Evolutionary conservation across 305 asterid species (phyloP), one percentile per base, ranked within the genome.

Genomic region (Euphrasia arctica): DNA sequence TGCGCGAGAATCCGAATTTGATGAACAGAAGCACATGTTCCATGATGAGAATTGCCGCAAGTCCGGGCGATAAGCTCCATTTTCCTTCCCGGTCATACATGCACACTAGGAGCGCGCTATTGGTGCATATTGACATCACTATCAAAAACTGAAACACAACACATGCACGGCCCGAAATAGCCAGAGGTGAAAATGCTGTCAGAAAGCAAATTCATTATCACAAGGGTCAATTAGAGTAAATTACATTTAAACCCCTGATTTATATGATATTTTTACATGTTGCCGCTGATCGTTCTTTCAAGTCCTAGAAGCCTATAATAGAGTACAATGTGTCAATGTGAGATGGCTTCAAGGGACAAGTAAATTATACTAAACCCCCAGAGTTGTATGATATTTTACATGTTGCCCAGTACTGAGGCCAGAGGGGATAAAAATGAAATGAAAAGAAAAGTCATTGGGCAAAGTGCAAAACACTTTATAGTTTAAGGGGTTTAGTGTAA

Each of bases 51-150:
- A 92, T 92, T 3, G 91, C 97, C 15, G 87, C 94, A 52, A 92
- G 95, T 18, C 96, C 97, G 0, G 98, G 96, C 0, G 98, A 89
- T 50, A 92, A 60, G 42, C 69, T 86, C 97, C 98, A 92, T 31
- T 69, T 71, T 28, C 98, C 96, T 66, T 87, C 93, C 6, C 73
- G 85, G 63, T 92, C 98, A 52, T 87, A 89, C 68, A 92, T 70
- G 78, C 98, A 85, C 47, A 80, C 95, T 5, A 92, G 81, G 72
- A 92, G 95, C 1, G 79, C 85, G 47, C 93, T 83, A 68, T 92
- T 92, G 9, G 97, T 87, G 69, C 97, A 92, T 55, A 92, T 92
- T 25, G 97, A 90, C 88, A 83, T 72, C 79, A 89, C 92, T 74
- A 87, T 77, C 61, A 92, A 83, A 69, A 89, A 87, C 98, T 92